These are phyloP conservation scores for Entophlyctis luteolus DNA, from an alignment of 192 early-diverging fungal genomes.

Conservation along the genomic window DNA sequence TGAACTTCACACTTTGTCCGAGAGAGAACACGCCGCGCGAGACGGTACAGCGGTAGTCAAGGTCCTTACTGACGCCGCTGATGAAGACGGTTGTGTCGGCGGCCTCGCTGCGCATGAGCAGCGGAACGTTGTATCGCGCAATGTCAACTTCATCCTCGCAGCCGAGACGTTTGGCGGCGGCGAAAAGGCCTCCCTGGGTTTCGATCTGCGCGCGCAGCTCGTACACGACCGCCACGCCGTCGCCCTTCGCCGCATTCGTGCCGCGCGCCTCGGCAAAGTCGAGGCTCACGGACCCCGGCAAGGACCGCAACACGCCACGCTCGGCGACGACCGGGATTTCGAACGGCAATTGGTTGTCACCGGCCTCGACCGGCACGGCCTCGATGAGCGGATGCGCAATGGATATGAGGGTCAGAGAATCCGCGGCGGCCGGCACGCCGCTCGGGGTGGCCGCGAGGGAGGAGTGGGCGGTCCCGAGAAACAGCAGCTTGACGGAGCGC, in stretches of 20 bases:
- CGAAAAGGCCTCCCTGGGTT: neutral
- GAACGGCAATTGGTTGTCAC: constrained; percentile 15
- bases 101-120: neutral
- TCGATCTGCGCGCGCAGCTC: constrained; percentile 9
- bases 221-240: too few species aligned
- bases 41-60: constrained; percentile 19
- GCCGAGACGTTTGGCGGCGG: neutral
- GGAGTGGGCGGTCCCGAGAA: neutral
- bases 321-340: neutral
- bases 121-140: constrained; percentile 21
- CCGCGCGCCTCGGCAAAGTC: too few species aligned
- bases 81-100: constrained; percentile 22
- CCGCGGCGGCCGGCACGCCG: neutral
- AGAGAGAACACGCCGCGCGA: constrained; percentile 3
- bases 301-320: too few species aligned
- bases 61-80: constrained; percentile 1
- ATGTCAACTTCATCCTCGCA: constrained; percentile 18
- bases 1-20: constrained; percentile 4
- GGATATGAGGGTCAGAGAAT: neutral
- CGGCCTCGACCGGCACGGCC: neutral
- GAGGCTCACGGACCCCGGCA: constrained; percentile 24
- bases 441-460: neutral
- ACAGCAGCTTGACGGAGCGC: constrained; percentile 15
- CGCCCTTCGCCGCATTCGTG: too few species aligned
- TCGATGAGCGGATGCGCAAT: too few species aligned